A percentile compares a stretch with the other conserved stretches of the same genome.
These are phyloP conservation scores for Rhizophagus prolifer DNA, from an alignment of 192 early-diverging fungal species.

Conservation along the genomic window DNA sequence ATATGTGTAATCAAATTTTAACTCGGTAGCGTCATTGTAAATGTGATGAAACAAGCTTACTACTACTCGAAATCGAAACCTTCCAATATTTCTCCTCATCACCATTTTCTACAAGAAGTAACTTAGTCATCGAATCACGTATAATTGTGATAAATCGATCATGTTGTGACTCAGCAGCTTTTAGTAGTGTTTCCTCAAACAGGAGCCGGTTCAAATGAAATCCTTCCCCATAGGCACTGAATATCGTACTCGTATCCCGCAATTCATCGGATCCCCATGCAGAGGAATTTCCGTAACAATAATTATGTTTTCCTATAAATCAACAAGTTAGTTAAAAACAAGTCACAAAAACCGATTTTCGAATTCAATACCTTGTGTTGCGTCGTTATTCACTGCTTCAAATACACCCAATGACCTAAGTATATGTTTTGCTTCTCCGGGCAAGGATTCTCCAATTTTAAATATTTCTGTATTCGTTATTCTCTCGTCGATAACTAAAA, in stretches of 20 bases:
- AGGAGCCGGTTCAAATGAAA: conserved; percentile 21
- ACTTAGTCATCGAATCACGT: neutral
- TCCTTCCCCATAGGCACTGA: conserved; percentile 17
- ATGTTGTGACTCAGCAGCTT: conserved; percentile 8
- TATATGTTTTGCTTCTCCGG: conserved; percentile 14
- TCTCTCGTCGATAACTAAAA: conserved; percentile 22
- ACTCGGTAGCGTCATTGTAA: neutral
- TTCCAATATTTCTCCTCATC: conserved; percentile 12
- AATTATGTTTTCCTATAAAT: conserved; percentile 16
- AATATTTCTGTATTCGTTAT: neutral
- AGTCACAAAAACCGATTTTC: too few relatives aligned
- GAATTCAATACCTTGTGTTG: conserved; percentile 21
- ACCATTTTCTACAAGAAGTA: neutral
- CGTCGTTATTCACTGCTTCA: conserved; percentile 21
- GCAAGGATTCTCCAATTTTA: conserved; percentile 29
- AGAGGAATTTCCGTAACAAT: conserved; percentile 21
- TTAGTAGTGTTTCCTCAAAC: conserved; percentile 25
- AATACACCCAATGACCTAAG: conserved; percentile 16
- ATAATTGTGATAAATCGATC: conserved; percentile 13
- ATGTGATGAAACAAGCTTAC: neutral
- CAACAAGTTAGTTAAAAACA: neutral
- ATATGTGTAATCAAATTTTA: neutral
- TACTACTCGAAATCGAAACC: conserved; percentile 15
- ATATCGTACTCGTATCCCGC: neutral
- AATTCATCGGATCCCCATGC: conserved; percentile 24